Base-by-base conservation (phyloP, 108 stramenopile genomes). In the Craspedostauros australis region DNA sequence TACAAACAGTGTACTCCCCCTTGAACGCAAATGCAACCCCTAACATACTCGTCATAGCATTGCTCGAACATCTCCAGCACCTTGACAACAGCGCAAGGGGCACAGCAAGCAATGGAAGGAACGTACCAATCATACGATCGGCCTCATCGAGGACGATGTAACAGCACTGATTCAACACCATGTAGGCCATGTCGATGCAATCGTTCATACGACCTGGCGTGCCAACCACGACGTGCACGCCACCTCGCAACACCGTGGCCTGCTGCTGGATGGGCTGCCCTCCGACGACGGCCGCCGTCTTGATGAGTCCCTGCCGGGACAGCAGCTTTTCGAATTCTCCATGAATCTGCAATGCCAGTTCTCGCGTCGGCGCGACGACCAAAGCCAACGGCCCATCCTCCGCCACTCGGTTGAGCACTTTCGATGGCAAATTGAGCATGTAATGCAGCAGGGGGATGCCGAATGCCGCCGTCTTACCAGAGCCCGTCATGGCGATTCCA, bases 171-270 rank as follows among this genome's bases (percentile, higher is more conserved):
- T 96, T 95, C 46, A 99, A 68, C 6, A 97, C 95, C 57, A 99
- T 48, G 63, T 95, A 97, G 14, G 80, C 76, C 75, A 79, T 83
- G 50, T 97, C 94, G 23, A 99, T 59, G 60, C 93, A 95, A 46
- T 99, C 98, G 33, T 95, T 82, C 31, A 99, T 78, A n/a, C 98
- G 86, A 1, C 98, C 98, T 0, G 98, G 98, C 1, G 98, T 97
- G 8, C 94, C 98, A 9, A 99, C 93, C 24, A 99, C 84, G 39
- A 99, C 76, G 46, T 99, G 94, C 5, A 93, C 91, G 9, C 98
- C 98, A 31, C 82, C 59, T 21, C 96, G 73, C 19, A 99, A 56
- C 57, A 75, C 60, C 26, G 75, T 83, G 16, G 86, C 95, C 69
- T 98, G 95, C 32, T 79, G 79, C 41, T 93, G 85, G 40, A 98